A percentile compares a stretch with the other conserved stretches of the same genome.
These are phyloP conservation scores for Agaricus subrufescens DNA, from an alignment of 768 basidiomycete species.

Conservation along the genomic window DNA sequence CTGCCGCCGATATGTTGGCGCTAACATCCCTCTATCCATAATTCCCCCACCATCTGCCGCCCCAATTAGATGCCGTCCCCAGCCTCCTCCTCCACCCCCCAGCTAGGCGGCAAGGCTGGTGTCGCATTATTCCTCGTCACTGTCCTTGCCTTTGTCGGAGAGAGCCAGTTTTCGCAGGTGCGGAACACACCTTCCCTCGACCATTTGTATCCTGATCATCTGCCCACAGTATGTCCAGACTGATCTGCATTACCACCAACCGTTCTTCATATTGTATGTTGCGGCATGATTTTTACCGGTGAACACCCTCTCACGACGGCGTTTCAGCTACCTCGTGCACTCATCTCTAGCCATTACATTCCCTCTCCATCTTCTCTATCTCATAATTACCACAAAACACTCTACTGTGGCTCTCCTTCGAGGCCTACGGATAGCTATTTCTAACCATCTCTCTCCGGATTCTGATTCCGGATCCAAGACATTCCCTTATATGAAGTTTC, in stretches of 20 bases:
- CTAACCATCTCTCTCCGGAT: slow-evolving; percentile 36
- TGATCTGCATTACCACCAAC: slow-evolving; percentile 72
- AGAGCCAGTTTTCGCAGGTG: slow-evolving; percentile 78
- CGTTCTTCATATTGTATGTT: slow-evolving; percentile 83
- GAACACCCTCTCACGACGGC: not conserved
- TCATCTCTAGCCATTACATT: slow-evolving; percentile 74
- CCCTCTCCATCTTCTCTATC: slow-evolving; percentile 73
- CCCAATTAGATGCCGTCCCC: slow-evolving; percentile 21
- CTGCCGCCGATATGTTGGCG: no score
- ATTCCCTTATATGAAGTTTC: slow-evolving; percentile 34
- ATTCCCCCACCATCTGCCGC: not conserved
- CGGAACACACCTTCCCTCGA: slow-evolving; percentile 10
- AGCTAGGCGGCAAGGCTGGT: slow-evolving; percentile 43
- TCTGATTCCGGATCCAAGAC: slow-evolving; percentile 24
- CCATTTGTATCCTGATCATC: slow-evolving; percentile 2
- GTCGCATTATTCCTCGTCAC: slow-evolving; percentile 52
- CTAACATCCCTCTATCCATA: no score
- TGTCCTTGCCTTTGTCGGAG: slow-evolving; percentile 69
- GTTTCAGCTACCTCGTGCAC: slow-evolving; percentile 78
- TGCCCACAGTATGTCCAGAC: slow-evolving; percentile 69
- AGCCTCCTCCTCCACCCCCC: slow-evolving; percentile 23
- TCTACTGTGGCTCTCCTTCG: slow-evolving; percentile 44
- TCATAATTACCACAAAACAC: slow-evolving; percentile 45
- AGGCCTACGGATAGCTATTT: slow-evolving; percentile 48
- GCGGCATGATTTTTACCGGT: not conserved